Base-by-base conservation (phyloP, 225 moss, liverwort and hornwort genomes). In the Marchantia paleacea region DNA sequence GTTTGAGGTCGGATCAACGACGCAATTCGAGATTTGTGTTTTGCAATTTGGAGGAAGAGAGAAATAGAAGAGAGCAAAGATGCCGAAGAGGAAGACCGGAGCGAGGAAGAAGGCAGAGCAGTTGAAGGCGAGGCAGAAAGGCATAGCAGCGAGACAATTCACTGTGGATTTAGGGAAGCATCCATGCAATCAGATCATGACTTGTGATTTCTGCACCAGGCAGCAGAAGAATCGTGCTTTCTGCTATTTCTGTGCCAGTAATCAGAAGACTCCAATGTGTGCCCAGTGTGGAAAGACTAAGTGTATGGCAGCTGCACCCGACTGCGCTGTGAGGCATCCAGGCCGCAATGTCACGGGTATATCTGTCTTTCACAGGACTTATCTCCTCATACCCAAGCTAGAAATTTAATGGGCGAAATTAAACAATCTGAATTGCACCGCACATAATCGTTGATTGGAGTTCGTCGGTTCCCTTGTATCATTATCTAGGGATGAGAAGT, bases 21-120 rank as follows among this genome's bases (percentile, higher is more conserved):
- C 51, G n/a, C 24, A 72, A 51, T n/a, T 51, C n/a, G 70, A 47
- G 3, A 49, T 70, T 19, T 20, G 48, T 47, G 16, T 47, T 73
- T 10, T n/a, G 73, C 3, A 30, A 26, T 55, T 60, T 19, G 62
- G 58, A 50, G 7, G 60, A 24, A 25, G 53, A 51, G 60, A 55
- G 52, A 48, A 76, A 51, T 52, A 55, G 39, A 48, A 76, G 77
- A 31, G 39, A 16, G 58, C 29, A 65, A 84, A 67, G 74, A 97
- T 97, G 96, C 96, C 96, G 92, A 97, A 97, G 88, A 90, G 91
- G 83, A 97, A 97, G 84, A 97, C 96, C 3, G 96, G 96, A 80
- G 96, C 96, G 50, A 87, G 96, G 88, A 97, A 97, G 86, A 97
- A 97, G 83, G 96, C 96, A 16, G 96, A 97, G 76, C 93, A 90